These are phyloP conservation scores for Aspergillus sp. DNA, from an alignment of 2,329 filamentous ascomycete species.

Conservation along the genomic window DNA sequence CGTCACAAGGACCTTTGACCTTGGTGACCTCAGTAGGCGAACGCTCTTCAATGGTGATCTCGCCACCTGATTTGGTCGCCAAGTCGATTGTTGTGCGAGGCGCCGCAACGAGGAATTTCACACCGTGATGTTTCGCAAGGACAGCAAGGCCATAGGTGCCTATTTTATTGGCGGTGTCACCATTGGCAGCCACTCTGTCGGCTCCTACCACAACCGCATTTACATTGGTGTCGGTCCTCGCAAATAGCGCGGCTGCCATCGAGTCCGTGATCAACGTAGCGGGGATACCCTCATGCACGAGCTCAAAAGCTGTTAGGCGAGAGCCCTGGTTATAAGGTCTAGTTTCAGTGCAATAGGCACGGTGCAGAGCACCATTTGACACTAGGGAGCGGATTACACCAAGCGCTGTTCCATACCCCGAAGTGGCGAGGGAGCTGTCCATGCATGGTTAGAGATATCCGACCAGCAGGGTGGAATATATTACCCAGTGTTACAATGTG, in stretches of 20 bases:
- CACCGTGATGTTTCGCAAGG: constrained; percentile 74
- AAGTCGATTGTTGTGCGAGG: constrained; percentile 92
- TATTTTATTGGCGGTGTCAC: constrained; percentile 97
- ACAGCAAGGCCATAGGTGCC: constrained; percentile 90
- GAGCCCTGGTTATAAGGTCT: constrained; percentile 97
- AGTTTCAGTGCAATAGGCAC: constrained; percentile 94
- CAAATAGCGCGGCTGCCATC: constrained; percentile 84
- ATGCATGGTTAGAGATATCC: constrained; percentile 1
- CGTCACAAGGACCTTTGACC: constrained; percentile 65
- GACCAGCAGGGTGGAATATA: constrained; percentile 10
- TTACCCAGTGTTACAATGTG: constrained; percentile 94
- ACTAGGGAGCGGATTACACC: constrained; percentile 85
- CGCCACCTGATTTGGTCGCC: constrained; percentile 62
- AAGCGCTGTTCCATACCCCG: constrained; percentile 92
- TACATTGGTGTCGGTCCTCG: constrained; percentile 52
- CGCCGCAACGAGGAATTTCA: constrained; percentile 92
- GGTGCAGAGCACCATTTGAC: constrained; percentile 55
- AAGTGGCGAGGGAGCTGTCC: constrained; percentile 77
- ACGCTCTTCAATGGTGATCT: constrained; percentile 87
- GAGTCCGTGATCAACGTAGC: constrained; percentile 90
- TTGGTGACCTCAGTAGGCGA: constrained; percentile 72
- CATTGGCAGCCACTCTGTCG: constrained; percentile 89
- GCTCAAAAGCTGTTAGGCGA: constrained; percentile 85
- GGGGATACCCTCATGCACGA: constrained; percentile 88
- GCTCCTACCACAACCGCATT: constrained; percentile 87